Evolutionary conservation across 2,329 filamentous ascomycete species (phyloP), one percentile per base, ranked within the genome.

Genomic region (Pestalotiopsis sp.): DNA sequence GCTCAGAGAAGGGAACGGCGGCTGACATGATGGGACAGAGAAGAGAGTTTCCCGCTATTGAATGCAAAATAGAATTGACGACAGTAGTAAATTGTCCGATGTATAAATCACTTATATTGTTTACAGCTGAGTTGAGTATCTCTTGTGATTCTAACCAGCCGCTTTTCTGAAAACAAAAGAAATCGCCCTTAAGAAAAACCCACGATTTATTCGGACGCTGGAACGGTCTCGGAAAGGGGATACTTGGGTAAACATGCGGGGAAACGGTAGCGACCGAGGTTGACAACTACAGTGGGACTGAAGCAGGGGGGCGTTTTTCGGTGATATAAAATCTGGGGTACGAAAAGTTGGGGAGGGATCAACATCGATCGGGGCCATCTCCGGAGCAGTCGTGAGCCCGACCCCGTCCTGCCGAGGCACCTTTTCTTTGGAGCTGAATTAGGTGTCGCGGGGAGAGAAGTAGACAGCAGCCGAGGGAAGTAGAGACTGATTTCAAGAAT

Each of bases 1-100:
- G 92, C 74, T 94, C 92, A 4, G 90, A 90, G 81, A 94, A 93
- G 64, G 92, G 92, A 31, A 92, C 78, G 3, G 82, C 52, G 17
- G 64, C 38, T 20, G 68, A 56, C 38, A 39, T 63, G 60, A 58
- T 66, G 36, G 17, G 14, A 52, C 4, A n/a, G 23, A 57, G 45
- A 52, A 23, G 4, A 52, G 20, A n/a, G 45, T 52, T 52, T 49
- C 11, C 45, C 20, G 20, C 45, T 39, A 38, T 38, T 39, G 59
- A 39, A 61, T 39, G 59, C 17, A 31, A 31, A 27, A 61, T 12
- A 6, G 7, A 23, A 52, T n/a, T 52, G 45, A 36, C 31, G 31
- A 36, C 31, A 36, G 31, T 36, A 36, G 31, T 36, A 1, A 36
- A 0, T 36, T 0, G 31, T 36, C 31, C 31, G 7, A 2, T 36